Conservation (phyloP, 257 asterid genomes). For the Agastache rugosa region DNA sequence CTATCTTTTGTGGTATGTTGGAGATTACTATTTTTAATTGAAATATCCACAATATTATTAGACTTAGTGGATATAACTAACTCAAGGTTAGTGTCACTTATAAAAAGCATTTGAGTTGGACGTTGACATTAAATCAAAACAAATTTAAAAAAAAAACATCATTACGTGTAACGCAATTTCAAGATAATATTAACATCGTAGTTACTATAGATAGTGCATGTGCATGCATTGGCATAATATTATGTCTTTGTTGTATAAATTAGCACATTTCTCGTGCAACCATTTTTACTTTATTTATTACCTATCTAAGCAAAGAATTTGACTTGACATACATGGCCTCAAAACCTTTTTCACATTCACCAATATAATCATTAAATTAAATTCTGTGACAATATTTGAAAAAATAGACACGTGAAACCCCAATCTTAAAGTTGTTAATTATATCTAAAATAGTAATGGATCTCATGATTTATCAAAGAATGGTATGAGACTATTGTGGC, state of each 20-base stretch:
- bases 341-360: slow-evolving; percentile 19
- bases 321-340: not conserved
- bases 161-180: not conserved
- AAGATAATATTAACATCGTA: not conserved
- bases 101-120: not conserved
- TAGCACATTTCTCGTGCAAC: not conserved
- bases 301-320: not conserved
- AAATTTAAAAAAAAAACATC: not conserved
- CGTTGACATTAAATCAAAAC: not conserved
- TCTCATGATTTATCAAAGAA: no score
- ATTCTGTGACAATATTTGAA: not conserved
- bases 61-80: not conserved
- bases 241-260: not conserved
- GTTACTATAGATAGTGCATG: not conserved
- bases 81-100: not conserved
- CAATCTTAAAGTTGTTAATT: no score
- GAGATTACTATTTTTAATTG: no score
- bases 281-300: not conserved
- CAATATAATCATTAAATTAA: slow-evolving; percentile 26
- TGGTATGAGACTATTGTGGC: no score
- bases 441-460: no score
- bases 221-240: not conserved
- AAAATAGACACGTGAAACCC: no score
- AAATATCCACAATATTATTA: not conserved
- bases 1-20: no score